These are phyloP conservation scores for Suhomyces choctaworum DNA, from an alignment of 1,139 yeast genomes.

Conservation along the genomic window DNA sequence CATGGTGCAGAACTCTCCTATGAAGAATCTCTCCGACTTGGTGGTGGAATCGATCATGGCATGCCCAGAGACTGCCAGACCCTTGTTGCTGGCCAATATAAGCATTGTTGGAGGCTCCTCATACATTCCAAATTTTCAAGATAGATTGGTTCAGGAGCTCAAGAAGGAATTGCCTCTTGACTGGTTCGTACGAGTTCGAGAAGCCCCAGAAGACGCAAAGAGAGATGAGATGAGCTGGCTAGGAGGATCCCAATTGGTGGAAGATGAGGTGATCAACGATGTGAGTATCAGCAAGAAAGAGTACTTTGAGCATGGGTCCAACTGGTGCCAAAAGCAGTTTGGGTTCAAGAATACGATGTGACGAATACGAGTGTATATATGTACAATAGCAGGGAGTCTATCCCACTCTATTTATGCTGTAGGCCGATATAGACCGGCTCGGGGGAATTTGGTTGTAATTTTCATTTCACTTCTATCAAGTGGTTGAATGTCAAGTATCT, in stretches of 20 bases:
- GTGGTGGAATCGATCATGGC: constrained; percentile 68
- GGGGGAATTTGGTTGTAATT: no score
- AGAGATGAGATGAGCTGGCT: constrained; percentile 39
- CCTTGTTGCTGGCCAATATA: constrained; percentile 78
- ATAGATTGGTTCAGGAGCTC: constrained; percentile 59
- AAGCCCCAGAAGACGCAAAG: constrained; percentile 16
- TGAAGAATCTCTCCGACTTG: constrained; percentile 72
- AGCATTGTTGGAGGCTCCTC: constrained; percentile 83
- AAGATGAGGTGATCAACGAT: constrained; percentile 51
- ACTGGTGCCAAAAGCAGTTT: constrained; percentile 75
- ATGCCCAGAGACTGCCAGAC: constrained; percentile 73
- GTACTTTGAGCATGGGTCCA: constrained; percentile 82
- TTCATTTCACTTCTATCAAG: constrained; percentile 35
- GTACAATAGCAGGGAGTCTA: neutral
- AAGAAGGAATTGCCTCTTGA: constrained; percentile 67
- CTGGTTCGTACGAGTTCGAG: constrained; percentile 56
- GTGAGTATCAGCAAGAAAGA: constrained; percentile 73
- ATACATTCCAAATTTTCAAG: constrained; percentile 64
- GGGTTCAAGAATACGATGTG: constrained; percentile 51
- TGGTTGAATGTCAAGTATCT: constrained; percentile 77
- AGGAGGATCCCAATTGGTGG: constrained; percentile 52
- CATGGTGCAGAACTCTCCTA: constrained; percentile 53
- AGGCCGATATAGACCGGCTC: constrained; percentile 5
- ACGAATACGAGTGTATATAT: constrained; percentile 3
- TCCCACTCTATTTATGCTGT: constrained; percentile 1